These are phyloP conservation scores for Rhodotorula babjevae DNA, from an alignment of 768 basidiomycete genomes.

Conservation along the genomic window DNA sequence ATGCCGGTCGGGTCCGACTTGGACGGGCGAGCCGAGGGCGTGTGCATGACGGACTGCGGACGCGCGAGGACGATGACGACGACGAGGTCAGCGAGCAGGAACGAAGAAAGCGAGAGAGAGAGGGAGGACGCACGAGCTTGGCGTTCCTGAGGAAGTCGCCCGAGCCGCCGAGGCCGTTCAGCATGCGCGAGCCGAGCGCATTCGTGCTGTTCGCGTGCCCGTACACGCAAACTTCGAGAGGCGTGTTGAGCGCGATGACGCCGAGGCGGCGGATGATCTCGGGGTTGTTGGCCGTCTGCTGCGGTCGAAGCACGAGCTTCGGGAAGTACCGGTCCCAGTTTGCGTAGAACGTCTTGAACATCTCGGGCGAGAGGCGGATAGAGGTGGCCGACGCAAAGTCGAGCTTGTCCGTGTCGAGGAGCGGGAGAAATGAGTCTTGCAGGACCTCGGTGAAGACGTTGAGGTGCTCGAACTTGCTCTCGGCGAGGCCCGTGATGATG, in stretches of 20 bases:
- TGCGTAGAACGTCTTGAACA: constrained; percentile 36
- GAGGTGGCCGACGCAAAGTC: constrained; percentile 49
- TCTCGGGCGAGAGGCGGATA: constrained; percentile 44
- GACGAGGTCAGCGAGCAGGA: too few species aligned
- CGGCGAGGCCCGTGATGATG: constrained; percentile 40
- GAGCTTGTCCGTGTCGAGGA: constrained; percentile 47
- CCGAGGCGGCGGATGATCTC: constrained; percentile 45
- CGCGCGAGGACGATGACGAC: too few species aligned
- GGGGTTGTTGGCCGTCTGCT: constrained; percentile 43
- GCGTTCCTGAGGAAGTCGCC: constrained; percentile 45
- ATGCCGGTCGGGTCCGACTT: constrained; percentile 38
- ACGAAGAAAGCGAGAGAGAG: too few species aligned
- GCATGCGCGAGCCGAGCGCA: constrained; percentile 43
- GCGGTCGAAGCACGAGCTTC: constrained; percentile 42
- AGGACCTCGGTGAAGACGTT: constrained; percentile 42
- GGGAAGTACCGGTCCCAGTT: constrained; percentile 41
- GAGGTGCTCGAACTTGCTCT: constrained; percentile 39
- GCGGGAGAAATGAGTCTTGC: constrained; percentile 46
- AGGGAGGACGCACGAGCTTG: constrained; percentile 9
- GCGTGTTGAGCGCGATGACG: constrained; percentile 38
- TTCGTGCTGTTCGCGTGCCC: constrained; percentile 44
- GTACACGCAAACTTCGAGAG: constrained; percentile 44
- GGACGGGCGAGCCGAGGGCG: constrained; percentile 28
- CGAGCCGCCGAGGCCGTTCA: constrained; percentile 42
- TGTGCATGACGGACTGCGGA: constrained; percentile 41